Percentiles rank a stretch among this genome's conserved stretches.
These are phyloP conservation scores for Hysterangium stoloniferum DNA, from an alignment of 768 basidiomycete species.

Conservation along the genomic window DNA sequence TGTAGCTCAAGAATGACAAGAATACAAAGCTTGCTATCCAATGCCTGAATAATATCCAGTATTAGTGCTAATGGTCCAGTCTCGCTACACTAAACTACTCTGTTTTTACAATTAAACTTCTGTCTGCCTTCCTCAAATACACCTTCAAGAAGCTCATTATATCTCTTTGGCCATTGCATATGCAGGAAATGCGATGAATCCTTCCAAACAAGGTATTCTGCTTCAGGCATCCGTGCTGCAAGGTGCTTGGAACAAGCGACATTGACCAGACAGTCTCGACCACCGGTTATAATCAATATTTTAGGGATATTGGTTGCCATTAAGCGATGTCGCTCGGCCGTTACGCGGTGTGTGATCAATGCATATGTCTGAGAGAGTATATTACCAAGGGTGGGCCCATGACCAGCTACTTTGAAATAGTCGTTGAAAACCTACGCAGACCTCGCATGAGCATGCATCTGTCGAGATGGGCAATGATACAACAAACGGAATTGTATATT, in stretches of 20 bases:
- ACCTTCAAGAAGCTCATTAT: conserved; percentile 51
- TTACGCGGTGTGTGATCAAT: conserved; percentile 53
- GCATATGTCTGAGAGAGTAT: conserved; percentile 74
- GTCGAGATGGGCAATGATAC: too few species aligned
- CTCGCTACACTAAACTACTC: too few species aligned
- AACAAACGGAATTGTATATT: too few species aligned
- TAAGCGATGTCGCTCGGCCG: conserved; percentile 35
- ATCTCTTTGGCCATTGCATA: conserved; percentile 38
- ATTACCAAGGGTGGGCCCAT: too few species aligned
- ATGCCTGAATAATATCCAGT: too few species aligned
- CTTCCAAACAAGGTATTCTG: conserved; percentile 48
- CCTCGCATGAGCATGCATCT: too few species aligned
- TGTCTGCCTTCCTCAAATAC: conserved; percentile 48
- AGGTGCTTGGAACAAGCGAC: conserved; percentile 43
- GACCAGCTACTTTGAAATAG: too few species aligned
- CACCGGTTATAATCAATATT: conserved; percentile 57
- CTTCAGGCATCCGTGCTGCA: conserved; percentile 48
- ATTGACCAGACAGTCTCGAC: conserved; percentile 52
- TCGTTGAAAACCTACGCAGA: too few species aligned
- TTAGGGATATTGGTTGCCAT: conserved; percentile 57
- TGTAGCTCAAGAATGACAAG: too few species aligned
- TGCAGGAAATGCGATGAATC: conserved; percentile 58
- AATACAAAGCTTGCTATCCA: too few species aligned
- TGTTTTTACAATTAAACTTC: too few species aligned
- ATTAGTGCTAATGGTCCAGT: too few species aligned